phyloP scores from a whole-genome alignment of 2,329 filamentous ascomycete species.

The Periglandula ipomoeae region DNA sequence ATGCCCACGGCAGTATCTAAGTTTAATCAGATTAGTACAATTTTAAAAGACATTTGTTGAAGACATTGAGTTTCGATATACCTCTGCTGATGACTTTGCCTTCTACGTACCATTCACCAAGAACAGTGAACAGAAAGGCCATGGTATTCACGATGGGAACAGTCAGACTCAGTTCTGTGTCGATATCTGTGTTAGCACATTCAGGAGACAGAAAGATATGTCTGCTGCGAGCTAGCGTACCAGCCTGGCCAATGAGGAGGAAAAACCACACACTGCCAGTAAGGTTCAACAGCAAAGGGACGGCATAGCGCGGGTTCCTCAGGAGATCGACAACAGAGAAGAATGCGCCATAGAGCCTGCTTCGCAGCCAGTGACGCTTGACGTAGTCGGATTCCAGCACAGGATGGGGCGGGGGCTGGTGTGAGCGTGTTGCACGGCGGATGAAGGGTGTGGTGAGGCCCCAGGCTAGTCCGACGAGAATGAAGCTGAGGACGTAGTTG shows the following conservation, averaged over 20 bases:
- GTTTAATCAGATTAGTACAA: slow-evolving; percentile 6
- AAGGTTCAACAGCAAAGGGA: slow-evolving; percentile 78
- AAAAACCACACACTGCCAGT: slow-evolving; percentile 98
- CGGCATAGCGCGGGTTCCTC: slow-evolving; percentile 70
- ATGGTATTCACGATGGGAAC: slow-evolving; percentile 92
- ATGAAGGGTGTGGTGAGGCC: slow-evolving; percentile 91
- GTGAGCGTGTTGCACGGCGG: slow-evolving; percentile 69
- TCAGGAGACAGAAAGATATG: not conserved
- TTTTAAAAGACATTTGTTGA: too few species aligned
- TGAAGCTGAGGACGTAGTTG: slow-evolving; percentile 82
- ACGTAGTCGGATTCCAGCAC: slow-evolving; percentile 42
- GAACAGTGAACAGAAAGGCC: slow-evolving; percentile 90
- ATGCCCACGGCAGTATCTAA: slow-evolving; percentile 78
- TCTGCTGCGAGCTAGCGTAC: slow-evolving; percentile 39
- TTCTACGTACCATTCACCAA: slow-evolving; percentile 93
- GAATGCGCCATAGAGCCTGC: slow-evolving; percentile 53
- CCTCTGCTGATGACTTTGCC: slow-evolving; percentile 79
- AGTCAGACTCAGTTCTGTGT: slow-evolving; percentile 75
- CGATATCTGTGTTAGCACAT: not conserved
- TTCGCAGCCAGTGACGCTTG: slow-evolving; percentile 49
- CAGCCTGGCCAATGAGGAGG: slow-evolving; percentile 81
- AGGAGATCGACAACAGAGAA: slow-evolving; percentile 74
- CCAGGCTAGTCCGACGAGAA: slow-evolving; percentile 88
- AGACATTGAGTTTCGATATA: slow-evolving; percentile 24
- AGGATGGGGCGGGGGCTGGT: slow-evolving; percentile 54